phyloP scores from a whole-genome alignment of 2,329 filamentous ascomycete species.

The Torrubiella hemipterigena region DNA sequence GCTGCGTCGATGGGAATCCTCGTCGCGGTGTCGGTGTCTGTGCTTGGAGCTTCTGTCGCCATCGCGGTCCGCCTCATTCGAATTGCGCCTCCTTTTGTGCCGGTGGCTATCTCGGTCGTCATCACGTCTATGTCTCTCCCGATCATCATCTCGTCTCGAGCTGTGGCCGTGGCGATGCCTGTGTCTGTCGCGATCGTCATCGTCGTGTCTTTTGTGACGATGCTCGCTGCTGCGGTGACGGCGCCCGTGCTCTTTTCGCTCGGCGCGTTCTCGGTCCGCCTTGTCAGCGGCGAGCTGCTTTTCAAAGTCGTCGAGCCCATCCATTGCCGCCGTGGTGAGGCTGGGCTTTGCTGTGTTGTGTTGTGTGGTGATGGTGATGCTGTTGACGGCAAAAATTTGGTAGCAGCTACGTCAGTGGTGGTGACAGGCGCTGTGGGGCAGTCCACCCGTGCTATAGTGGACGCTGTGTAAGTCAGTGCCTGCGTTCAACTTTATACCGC shows the following conservation, averaged over 20 bases:
- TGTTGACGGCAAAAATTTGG: too few relatives aligned
- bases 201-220: constrained; percentile 30
- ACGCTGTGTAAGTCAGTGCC: too few relatives aligned
- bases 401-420: too few relatives aligned
- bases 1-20: constrained; percentile 27
- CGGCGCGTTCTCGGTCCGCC: constrained; percentile 34
- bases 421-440: too few relatives aligned
- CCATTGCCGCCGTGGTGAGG: too few relatives aligned
- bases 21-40: constrained; percentile 35
- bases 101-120: constrained; percentile 14
- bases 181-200: constrained; percentile 21
- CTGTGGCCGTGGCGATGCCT: constrained; percentile 7
- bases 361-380: too few relatives aligned
- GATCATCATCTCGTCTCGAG: constrained; percentile 6
- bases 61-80: too few relatives aligned
- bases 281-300: constrained; percentile 59
- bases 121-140: constrained; percentile 6
- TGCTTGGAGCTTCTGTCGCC: constrained; percentile 41
- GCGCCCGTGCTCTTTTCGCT: constrained; percentile 31
- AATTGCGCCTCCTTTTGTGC: constrained; percentile 18
- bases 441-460: too few relatives aligned
- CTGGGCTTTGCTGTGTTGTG: too few relatives aligned
- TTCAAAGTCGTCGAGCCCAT: constrained; percentile 62
- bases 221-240: constrained; percentile 21
- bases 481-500: too few relatives aligned